Conservation (phyloP, 228 moss, liverwort and hornwort species). For the Sphagnum fallax region DNA sequence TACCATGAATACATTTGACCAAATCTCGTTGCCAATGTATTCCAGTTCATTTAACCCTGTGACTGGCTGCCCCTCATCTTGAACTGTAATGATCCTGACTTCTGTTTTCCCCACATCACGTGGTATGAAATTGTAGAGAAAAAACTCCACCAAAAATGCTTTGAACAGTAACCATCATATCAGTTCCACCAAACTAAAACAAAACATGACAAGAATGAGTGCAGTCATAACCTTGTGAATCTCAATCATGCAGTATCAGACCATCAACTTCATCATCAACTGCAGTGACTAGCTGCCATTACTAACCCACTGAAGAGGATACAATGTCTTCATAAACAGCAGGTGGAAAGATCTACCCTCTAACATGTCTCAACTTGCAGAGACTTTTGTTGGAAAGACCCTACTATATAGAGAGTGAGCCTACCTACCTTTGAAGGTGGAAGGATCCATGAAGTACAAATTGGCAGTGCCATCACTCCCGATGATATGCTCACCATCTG, state of each 20-base stretch:
- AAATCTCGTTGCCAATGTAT: slow-evolving; percentile 71
- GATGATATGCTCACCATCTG: slow-evolving; percentile 58
- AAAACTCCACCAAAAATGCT: not conserved
- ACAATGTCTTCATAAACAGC: too few relatives aligned
- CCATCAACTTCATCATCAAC: too few relatives aligned
- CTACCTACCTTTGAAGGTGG: slow-evolving; percentile 62
- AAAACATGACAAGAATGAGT: not conserved
- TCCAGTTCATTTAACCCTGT: slow-evolving; percentile 90
- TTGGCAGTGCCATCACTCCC: slow-evolving; percentile 94
- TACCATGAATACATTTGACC: slow-evolving; percentile 93
- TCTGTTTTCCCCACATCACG: slow-evolving; percentile 33
- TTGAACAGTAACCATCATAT: not conserved
- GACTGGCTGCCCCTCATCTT: slow-evolving; percentile 62
- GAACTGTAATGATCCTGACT: slow-evolving; percentile 60
- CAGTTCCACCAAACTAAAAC: not conserved
- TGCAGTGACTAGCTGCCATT: not conserved
- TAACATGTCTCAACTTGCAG: too few relatives aligned
- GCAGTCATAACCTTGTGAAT: too few relatives aligned
- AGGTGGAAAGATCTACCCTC: too few relatives aligned
- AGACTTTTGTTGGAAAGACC: not conserved
- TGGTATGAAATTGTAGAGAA: not conserved
- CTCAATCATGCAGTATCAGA: not conserved
- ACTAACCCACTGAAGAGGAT: not conserved
- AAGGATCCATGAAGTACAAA: slow-evolving; percentile 91
- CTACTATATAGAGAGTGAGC: not conserved